These are phyloP conservation scores for Penicillium sp. DNA, from an alignment of 2,329 filamentous ascomycete species.

Conservation along the genomic window DNA sequence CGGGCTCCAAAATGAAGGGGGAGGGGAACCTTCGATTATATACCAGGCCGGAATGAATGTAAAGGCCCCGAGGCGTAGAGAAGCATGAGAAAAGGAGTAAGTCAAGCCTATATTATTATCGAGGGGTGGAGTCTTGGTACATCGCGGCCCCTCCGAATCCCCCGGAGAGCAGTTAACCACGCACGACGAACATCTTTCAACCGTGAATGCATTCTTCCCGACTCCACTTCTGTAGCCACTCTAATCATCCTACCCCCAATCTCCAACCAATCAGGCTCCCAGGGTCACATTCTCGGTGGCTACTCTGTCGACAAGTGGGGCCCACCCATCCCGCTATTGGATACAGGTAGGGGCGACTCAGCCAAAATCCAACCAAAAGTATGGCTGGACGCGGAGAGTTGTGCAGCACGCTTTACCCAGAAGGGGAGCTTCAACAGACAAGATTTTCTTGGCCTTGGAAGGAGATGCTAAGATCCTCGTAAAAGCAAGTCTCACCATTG, in stretches of 20 bases:
- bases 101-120: constrained; percentile 12
- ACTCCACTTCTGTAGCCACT: constrained; percentile 16
- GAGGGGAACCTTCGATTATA: neutral
- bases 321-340: constrained; percentile 14
- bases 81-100: constrained; percentile 1
- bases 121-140: constrained; percentile 7
- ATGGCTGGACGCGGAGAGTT: constrained; percentile 9
- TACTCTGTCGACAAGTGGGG: constrained; percentile 10
- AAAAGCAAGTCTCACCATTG: neutral
- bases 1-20: neutral
- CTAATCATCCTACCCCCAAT: constrained; percentile 11
- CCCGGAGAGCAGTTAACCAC: neutral
- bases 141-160: neutral
- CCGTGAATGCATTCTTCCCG: constrained; percentile 4
- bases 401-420: constrained; percentile 27
- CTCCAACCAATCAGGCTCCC: constrained; percentile 16
- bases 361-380: constrained; percentile 17
- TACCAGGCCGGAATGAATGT: constrained; percentile 1
- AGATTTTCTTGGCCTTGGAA: constrained; percentile 2
- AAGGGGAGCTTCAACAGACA: constrained; percentile 40
- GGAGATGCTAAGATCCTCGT: neutral
- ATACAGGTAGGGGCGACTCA: constrained; percentile 5
- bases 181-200: constrained; percentile 1
- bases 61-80: neutral
- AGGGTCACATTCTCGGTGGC: constrained; percentile 6